These are phyloP conservation scores for Podospora anserina DNA, from an alignment of 495 filamentous ascomycete species.

Conservation along the genomic window DNA sequence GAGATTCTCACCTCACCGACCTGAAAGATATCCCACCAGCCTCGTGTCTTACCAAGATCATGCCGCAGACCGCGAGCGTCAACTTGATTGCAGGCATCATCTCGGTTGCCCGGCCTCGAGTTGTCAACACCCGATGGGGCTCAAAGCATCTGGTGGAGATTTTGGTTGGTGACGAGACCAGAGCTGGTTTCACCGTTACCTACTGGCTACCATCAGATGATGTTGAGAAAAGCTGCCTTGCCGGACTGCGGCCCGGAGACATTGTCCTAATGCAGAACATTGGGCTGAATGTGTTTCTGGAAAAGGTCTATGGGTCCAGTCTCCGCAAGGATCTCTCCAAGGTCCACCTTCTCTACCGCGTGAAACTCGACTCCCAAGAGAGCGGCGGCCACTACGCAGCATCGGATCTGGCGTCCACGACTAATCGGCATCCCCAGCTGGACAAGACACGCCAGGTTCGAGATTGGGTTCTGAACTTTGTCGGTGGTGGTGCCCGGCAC, in stretches of 20 bases:
- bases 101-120: conserved; percentile 62
- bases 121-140: conserved; percentile 51
- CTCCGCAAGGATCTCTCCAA: conserved; percentile 67
- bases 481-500: conserved; percentile 38
- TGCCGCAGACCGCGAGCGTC: conserved; percentile 73
- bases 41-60: conserved; percentile 61
- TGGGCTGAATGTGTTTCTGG: conserved; percentile 67
- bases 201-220: conserved; percentile 65
- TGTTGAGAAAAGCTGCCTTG: conserved; percentile 44
- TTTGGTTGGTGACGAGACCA: conserved; percentile 82
- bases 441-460: conserved; percentile 64
- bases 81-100: conserved; percentile 78
- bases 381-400: conserved; percentile 41
- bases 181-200: conserved; percentile 74
- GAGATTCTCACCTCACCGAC: conserved; percentile 50
- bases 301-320: conserved; percentile 74
- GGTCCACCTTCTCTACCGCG: conserved; percentile 63
- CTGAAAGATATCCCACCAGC: conserved; percentile 70
- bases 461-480: conserved; percentile 73
- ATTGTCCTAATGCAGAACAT: conserved; percentile 73
- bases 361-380: conserved; percentile 41
- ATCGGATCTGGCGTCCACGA: conserved; percentile 35
- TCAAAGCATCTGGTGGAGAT: conserved; percentile 67
- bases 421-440: conserved; percentile 46
- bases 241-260: conserved; percentile 60